Percentiles rank a stretch among this genome's conserved stretches.
phyloP scores from a whole-genome alignment of 345 rosid genomes.

The Erodium maritimum region DNA sequence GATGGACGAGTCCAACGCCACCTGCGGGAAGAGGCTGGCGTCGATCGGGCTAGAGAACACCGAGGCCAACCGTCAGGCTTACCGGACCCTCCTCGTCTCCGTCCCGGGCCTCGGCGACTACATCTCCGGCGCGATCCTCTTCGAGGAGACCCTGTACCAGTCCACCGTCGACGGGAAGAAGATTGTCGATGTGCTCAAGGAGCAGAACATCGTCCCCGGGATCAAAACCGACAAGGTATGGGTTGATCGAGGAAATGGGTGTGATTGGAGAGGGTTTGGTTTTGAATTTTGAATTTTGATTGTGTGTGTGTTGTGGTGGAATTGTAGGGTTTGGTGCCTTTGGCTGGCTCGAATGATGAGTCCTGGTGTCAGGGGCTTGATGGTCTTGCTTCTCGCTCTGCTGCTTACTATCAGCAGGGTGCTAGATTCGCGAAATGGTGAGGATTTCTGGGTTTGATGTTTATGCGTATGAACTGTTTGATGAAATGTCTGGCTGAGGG shows the following conservation, averaged over 20 bases:
- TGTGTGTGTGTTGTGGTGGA: neutral
- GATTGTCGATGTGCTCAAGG: conserved; percentile 82
- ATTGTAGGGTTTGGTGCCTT: conserved; percentile 87
- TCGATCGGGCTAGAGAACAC: conserved; percentile 96
- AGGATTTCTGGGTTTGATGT: neutral
- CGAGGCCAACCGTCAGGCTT: conserved; percentile 94
- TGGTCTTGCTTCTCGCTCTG: conserved; percentile 84
- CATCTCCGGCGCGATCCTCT: conserved; percentile 87
- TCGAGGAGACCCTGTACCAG: conserved; percentile 96
- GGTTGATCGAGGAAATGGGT: neutral
- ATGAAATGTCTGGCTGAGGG: neutral
- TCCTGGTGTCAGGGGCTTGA: conserved; percentile 99
- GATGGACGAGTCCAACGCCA: conserved; percentile 96
- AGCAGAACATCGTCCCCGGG: conserved; percentile 90
- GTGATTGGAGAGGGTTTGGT: no score
- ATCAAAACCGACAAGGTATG: conserved; percentile 95
- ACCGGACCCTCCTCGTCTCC: conserved; percentile 71
- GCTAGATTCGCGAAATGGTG: conserved; percentile 99
- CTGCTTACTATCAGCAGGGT: conserved; percentile 98
- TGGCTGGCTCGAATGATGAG: conserved; percentile 78
- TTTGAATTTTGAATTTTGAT: neutral
- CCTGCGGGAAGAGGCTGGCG: conserved; percentile 90
- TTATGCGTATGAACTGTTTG: neutral
- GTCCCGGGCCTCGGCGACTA: conserved; percentile 77
- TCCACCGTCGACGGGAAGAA: conserved; percentile 77